These are phyloP conservation scores for Panicum miliaceum DNA, from an alignment of 176 grass and related monocot genomes.

Conservation along the genomic window DNA sequence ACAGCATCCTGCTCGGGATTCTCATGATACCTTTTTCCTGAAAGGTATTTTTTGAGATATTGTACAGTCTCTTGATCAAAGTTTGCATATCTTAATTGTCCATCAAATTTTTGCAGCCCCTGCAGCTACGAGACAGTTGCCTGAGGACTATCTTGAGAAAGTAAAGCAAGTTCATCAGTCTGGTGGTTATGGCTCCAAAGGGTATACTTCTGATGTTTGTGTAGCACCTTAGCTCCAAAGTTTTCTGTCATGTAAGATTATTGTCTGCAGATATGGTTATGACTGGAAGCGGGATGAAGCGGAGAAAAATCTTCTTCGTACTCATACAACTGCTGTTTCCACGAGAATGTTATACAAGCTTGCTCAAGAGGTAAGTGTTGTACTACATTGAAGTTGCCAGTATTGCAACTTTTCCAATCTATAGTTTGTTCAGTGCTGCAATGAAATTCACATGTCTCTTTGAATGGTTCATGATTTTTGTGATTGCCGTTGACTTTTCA, in stretches of 20 bases:
- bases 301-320: constrained; percentile 93
- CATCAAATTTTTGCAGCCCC: constrained; percentile 58
- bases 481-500: constrained; percentile 40
- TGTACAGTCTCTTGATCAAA: constrained; percentile 1
- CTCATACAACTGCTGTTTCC: constrained; percentile 97
- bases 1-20: constrained; percentile 98
- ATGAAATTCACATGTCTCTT: not conserved
- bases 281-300: constrained; percentile 97
- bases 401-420: not conserved
- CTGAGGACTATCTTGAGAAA: constrained; percentile 88
- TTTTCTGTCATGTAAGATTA: constrained; percentile 38
- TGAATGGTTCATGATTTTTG: constrained; percentile 28
- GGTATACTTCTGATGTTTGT: constrained; percentile 57
- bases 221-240: constrained; percentile 8
- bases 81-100: constrained; percentile 17
- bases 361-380: constrained; percentile 76
- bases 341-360: constrained; percentile 94
- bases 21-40: constrained; percentile 97
- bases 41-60: constrained; percentile 48
- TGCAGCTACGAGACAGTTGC: constrained; percentile 64
- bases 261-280: constrained; percentile 80
- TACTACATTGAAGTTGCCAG: not conserved
- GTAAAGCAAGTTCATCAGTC: constrained; percentile 86
- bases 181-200: constrained; percentile 91
- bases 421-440: constrained; percentile 26